Percentiles rank a stretch among this genome's conserved stretches.
These are phyloP conservation scores for Trametes sanguinea DNA, from an alignment of 768 basidiomycete species.

Conservation along the genomic window DNA sequence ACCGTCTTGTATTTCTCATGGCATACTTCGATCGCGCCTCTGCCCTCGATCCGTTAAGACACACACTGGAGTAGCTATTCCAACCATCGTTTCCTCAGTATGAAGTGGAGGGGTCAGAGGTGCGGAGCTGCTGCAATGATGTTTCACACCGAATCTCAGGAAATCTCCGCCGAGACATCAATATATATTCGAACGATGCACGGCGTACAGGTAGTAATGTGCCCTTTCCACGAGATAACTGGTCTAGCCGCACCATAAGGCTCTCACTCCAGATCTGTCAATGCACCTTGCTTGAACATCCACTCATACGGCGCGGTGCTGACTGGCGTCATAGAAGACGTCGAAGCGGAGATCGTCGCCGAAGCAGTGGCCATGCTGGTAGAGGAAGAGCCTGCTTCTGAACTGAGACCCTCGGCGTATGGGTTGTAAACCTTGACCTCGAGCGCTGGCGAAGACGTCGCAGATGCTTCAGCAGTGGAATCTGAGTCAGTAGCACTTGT, in stretches of 20 bases:
- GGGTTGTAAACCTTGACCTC: constrained; percentile 21
- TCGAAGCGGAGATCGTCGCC: constrained; percentile 6
- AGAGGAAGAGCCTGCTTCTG: neutral
- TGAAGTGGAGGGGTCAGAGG: too few relatives aligned
- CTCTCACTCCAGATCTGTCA: constrained; percentile 10
- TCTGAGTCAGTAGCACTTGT: neutral
- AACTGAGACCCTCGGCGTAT: neutral
- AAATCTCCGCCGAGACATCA: too few relatives aligned
- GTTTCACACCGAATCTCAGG: too few relatives aligned
- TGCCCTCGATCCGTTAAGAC: too few relatives aligned
- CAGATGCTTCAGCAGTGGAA: constrained; percentile 6
- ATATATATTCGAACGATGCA: too few relatives aligned
- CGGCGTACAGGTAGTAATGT: neutral
- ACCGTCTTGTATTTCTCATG: too few relatives aligned
- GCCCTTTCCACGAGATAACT: neutral
- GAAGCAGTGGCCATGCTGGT: neutral
- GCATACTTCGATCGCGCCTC: too few relatives aligned
- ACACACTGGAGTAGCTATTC: too few relatives aligned
- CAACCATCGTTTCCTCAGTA: too few relatives aligned
- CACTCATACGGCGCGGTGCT: constrained; percentile 42
- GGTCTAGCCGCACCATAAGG: neutral
- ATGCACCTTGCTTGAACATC: constrained; percentile 36
- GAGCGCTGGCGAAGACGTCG: neutral
- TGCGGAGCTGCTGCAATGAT: too few relatives aligned
- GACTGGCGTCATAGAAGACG: constrained; percentile 26